Evolutionary conservation across 495 filamentous ascomycete genomes (phyloP), one percentile per base, ranked within the genome.

Genomic region (Neurospora intermedia): DNA sequence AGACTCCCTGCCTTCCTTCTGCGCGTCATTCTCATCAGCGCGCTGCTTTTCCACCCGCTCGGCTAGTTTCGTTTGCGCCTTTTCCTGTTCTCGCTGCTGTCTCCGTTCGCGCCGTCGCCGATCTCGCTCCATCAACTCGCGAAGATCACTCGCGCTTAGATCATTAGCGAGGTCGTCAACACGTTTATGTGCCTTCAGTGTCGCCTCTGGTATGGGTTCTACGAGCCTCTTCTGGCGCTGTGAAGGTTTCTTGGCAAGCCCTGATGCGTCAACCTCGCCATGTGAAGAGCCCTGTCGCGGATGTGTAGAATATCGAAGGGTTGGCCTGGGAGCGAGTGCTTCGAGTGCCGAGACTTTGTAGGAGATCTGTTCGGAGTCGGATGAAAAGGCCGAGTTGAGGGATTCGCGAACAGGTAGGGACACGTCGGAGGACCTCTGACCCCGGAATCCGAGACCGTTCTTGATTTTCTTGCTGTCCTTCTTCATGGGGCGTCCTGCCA

Each of bases 121-220:
- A 78, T 98, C 94, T 71, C 94, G 84, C 73, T 98, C 94, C 86
- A 98, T 88, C 43, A 97, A 80, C 76, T 96, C 92, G 23, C 94
- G 86, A 69, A 98, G 77, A 76, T 90, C 92, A 43, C 91, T 87
- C 2, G 94, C 91, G 81, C 91, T 91, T 54, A 97, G 83, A 46
- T 92, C 90, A 79, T 97, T 91, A 31, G 93, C 94, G 45, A 96
- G 83, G 69, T 91, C 89, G 75, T 95, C 91, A 15, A 98, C 88
- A 43, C 91, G 88, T 76, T 89, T 91, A 71, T 87, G 89, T 4
- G 91, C 89, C 73, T 86, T 90, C 16, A 89, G 80, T 5, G 88
- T 88, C 20, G 92, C 90, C 71, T 93, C 89, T 6, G 88, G 86
- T 13, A 89, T 86, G 11, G 85, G 79, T 16, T 86, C 85, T 6